phyloP scores from a whole-genome alignment of 441 rosid genomes.

The Flueggea neowawraea region DNA sequence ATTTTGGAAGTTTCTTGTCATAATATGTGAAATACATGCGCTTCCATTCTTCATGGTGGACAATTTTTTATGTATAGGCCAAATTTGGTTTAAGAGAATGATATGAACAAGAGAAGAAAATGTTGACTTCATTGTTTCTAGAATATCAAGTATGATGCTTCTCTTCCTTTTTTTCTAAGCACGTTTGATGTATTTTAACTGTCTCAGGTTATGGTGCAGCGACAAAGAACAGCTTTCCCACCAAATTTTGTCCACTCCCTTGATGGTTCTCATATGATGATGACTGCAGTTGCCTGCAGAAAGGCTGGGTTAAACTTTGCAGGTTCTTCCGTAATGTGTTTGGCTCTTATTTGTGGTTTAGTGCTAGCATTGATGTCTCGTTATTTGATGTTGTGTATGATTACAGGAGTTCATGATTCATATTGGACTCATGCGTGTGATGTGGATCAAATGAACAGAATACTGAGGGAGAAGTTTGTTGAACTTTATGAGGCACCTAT shows the following conservation, averaged over 20 bases:
- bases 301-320: slow-evolving; percentile 87
- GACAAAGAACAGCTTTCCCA: slow-evolving; percentile 96
- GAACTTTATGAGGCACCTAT: slow-evolving; percentile 88
- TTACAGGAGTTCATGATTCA: slow-evolving; percentile 97
- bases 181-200: slow-evolving; percentile 9
- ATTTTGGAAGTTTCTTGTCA: no score
- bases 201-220: slow-evolving; percentile 67
- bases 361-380: slow-evolving; percentile 18
- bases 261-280: slow-evolving; percentile 99
- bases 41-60: no score
- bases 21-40: no score
- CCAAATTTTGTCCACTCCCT: slow-evolving; percentile 99
- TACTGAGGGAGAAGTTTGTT: slow-evolving; percentile 89
- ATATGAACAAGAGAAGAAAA: no score
- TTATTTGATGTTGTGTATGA: slow-evolving; percentile 16
- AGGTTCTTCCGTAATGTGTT: slow-evolving; percentile 38
- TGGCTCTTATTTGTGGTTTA: slow-evolving; percentile 6
- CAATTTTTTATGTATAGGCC: no score
- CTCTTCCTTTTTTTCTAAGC: neutral
- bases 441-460: slow-evolving; percentile 81
- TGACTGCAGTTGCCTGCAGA: slow-evolving; percentile 98
- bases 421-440: slow-evolving; percentile 99
- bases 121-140: no score
- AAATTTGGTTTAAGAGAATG: no score
- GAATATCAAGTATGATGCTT: no score